A percentile compares a stretch with the other conserved stretches of the same genome.
phyloP scores from a whole-genome alignment of 2,329 filamentous ascomycete genomes.

The Aureobasidium melanogenum region DNA sequence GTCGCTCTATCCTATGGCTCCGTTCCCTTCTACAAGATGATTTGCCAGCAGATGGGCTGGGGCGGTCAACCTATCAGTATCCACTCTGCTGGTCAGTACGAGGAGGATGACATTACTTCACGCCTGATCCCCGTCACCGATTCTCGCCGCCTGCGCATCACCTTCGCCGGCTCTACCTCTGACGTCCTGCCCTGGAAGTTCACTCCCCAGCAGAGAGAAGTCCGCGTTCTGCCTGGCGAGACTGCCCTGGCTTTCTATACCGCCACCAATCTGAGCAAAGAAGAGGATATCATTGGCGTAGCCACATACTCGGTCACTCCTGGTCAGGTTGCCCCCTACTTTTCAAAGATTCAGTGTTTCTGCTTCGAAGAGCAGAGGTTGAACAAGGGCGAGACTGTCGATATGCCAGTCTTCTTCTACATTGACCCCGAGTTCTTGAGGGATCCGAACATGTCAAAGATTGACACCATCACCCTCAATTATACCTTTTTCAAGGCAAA shows the following conservation, averaged over 20 bases:
- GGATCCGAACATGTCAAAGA: constrained; percentile 84
- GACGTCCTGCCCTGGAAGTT: constrained; percentile 98
- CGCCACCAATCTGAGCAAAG: constrained; percentile 79
- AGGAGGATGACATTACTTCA: constrained; percentile 46
- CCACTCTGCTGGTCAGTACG: constrained; percentile 45
- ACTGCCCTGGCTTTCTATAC: constrained; percentile 97
- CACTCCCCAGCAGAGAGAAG: constrained; percentile 90
- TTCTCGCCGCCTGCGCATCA: constrained; percentile 82
- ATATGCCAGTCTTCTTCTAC: constrained; percentile 99
- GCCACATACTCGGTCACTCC: constrained; percentile 97
- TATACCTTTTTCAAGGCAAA: constrained; percentile 97
- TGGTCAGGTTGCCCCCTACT: constrained; percentile 91
- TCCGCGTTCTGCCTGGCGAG: constrained; percentile 88
- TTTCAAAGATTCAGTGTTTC: constrained; percentile 99
- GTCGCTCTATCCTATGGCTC: constrained; percentile 75
- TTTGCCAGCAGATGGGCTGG: constrained; percentile 75
- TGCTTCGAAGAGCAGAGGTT: constrained; percentile 94
- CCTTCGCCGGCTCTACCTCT: constrained; percentile 91
- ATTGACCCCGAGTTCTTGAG: constrained; percentile 91
- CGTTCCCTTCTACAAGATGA: constrained; percentile 83
- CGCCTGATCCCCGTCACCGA: constrained; percentile 73
- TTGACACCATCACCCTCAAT: constrained; percentile 89
- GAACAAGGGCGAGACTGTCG: constrained; percentile 90
- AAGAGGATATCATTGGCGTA: constrained; percentile 87
- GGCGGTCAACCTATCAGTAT: constrained; percentile 82